Evolutionary conservation across 2,329 filamentous ascomycete genomes (phyloP).

Genomic region (Phialophora macrospora): DNA sequence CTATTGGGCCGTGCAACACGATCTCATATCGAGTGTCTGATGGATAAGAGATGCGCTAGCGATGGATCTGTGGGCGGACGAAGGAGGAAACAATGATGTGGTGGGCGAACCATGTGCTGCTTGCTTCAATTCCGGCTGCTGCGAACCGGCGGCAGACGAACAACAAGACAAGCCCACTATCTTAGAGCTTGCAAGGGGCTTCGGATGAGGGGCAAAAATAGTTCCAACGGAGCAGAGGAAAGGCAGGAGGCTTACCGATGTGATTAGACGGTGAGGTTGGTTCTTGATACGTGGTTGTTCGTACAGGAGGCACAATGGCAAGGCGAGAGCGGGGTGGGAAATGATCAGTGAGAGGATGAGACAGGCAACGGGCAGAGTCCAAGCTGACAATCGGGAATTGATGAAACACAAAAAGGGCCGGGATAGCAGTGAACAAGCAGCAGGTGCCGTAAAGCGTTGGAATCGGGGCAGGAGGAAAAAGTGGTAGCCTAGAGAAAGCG

Average conservation of each 20-base stretch:
- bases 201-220: slow-evolving; percentile 30
- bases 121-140: slow-evolving; percentile 29
- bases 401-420: slow-evolving; percentile 20
- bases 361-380: slow-evolving; percentile 14
- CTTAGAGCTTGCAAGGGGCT: slow-evolving; percentile 27
- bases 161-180: slow-evolving; percentile 30
- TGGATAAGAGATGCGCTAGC: slow-evolving; percentile 33
- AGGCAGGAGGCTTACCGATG: slow-evolving; percentile 33
- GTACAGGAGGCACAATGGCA: slow-evolving; percentile 25
- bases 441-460: slow-evolving; percentile 24
- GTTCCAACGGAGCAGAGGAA: slow-evolving; percentile 23
- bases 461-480: slow-evolving; percentile 27
- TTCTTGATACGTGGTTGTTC: slow-evolving; percentile 34
- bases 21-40: slow-evolving; percentile 31
- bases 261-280: slow-evolving; percentile 33
- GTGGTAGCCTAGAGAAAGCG: slow-evolving; percentile 24
- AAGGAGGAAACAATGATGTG: slow-evolving; percentile 29
- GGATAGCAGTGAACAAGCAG: slow-evolving; percentile 13
- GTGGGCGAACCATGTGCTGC: slow-evolving; percentile 35
- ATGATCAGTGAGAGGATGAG: slow-evolving; percentile 17
- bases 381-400: slow-evolving; percentile 16
- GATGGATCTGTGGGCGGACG: slow-evolving; percentile 35
- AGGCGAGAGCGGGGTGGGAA: slow-evolving; percentile 15
- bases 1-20: slow-evolving; percentile 36
- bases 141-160: slow-evolving; percentile 30